phyloP scores from a whole-genome alignment of 1,284 basidiomycete species.

The Puccinia triticina region DNA sequence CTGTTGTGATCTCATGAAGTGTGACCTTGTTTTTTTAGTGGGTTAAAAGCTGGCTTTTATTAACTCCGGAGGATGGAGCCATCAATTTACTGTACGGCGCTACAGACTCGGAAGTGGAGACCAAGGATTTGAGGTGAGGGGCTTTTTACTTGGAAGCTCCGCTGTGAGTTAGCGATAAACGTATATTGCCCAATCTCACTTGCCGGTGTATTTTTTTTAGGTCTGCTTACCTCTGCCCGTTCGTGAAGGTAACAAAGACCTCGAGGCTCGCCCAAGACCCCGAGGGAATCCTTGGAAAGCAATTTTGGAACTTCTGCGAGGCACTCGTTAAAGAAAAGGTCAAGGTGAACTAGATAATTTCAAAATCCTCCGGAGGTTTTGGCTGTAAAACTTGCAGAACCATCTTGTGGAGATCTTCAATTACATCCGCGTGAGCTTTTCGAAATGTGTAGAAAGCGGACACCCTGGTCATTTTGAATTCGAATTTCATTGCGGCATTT shows the following conservation, averaged over 20 bases:
- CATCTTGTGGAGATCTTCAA: too few relatives aligned
- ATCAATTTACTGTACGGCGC: conserved; percentile 39
- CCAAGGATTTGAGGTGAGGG: conserved; percentile 28
- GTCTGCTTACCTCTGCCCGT: conserved; percentile 32
- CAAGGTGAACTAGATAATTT: not conserved
- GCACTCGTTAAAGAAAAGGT: conserved; percentile 25
- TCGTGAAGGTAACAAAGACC: conserved; percentile 3
- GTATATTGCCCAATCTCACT: not conserved
- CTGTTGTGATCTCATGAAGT: not conserved
- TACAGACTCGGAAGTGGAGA: conserved; percentile 26
- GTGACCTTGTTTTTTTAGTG: conserved; percentile 3
- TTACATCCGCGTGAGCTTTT: too few relatives aligned
- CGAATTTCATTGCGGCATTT: too few relatives aligned
- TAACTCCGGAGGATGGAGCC: conserved; percentile 33
- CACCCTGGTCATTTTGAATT: too few relatives aligned
- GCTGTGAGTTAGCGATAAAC: not conserved
- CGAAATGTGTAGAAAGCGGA: too few relatives aligned
- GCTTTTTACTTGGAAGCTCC: not conserved
- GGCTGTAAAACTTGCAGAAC: too few relatives aligned
- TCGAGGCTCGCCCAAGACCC: conserved; percentile 11
- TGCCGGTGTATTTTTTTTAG: not conserved
- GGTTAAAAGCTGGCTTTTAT: conserved; percentile 17
- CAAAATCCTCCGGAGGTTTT: too few relatives aligned
- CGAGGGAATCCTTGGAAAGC: conserved; percentile 4
- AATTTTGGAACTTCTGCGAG: conserved; percentile 45